phyloP scores from a whole-genome alignment of 2,329 filamentous ascomycete genomes.

The Exophiala dermatitidis region DNA sequence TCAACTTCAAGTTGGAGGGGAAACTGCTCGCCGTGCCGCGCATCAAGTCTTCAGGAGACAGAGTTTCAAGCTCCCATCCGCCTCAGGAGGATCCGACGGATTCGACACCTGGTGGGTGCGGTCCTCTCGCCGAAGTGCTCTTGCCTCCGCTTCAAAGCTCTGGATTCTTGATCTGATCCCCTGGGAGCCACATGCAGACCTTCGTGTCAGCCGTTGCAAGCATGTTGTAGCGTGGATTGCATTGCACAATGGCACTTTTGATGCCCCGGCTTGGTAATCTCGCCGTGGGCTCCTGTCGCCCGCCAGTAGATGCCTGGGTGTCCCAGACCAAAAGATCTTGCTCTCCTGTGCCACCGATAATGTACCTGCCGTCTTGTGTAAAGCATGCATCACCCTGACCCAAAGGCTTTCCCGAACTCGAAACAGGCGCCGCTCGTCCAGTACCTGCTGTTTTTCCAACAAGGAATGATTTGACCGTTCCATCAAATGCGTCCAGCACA shows the following conservation, averaged over 20 bases:
- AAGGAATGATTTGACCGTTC: constrained; percentile 67
- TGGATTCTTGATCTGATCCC: constrained; percentile 22
- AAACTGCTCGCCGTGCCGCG: not conserved
- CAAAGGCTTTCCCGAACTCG: constrained; percentile 48
- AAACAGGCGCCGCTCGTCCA: constrained; percentile 44
- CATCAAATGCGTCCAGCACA: constrained; percentile 86
- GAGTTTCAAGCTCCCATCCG: too few species aligned
- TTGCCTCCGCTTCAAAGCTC: constrained; percentile 16
- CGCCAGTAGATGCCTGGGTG: constrained; percentile 50
- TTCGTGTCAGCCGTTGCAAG: constrained; percentile 85
- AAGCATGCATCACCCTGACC: constrained; percentile 75
- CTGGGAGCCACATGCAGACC: constrained; percentile 66
- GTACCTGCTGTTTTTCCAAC: constrained; percentile 42
- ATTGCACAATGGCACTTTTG: constrained; percentile 66
- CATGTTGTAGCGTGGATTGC: constrained; percentile 88
- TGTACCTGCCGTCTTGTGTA: constrained; percentile 78
- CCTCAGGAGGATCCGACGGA: too few species aligned
- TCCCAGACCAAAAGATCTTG: constrained; percentile 84
- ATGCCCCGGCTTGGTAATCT: constrained; percentile 43
- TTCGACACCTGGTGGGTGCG: too few species aligned
- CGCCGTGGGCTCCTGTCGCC: constrained; percentile 46
- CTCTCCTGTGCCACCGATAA: constrained; percentile 67
- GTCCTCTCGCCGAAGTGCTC: too few species aligned
- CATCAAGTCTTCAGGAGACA: too few species aligned
- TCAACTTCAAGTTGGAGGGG: not conserved